These are phyloP conservation scores for Phycomyces blakesleeanus DNA, from an alignment of 192 early-diverging fungal genomes.

Conservation along the genomic window DNA sequence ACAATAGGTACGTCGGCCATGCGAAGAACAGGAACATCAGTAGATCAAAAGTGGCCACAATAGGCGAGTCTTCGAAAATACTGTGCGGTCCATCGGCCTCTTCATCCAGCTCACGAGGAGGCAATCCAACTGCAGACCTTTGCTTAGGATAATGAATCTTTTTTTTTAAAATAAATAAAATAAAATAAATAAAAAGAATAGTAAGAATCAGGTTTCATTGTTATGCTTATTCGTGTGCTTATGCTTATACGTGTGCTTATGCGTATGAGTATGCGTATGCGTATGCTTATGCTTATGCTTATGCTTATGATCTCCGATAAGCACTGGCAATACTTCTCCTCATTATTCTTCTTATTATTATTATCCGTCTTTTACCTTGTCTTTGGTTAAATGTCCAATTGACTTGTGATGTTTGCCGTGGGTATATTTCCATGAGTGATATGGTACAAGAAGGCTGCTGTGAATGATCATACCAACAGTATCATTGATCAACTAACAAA, in stretches of 20 bases:
- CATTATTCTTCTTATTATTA: too few species aligned
- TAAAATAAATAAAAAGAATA: too few species aligned
- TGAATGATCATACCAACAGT: slow-evolving; percentile 85
- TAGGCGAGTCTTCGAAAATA: slow-evolving; percentile 70
- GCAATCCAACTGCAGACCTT: slow-evolving; percentile 53
- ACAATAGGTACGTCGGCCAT: slow-evolving; percentile 83
- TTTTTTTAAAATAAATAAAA: too few species aligned
- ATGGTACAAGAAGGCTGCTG: slow-evolving; percentile 84
- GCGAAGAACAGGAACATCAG: slow-evolving; percentile 68
- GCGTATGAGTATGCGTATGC: too few species aligned
- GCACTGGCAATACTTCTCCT: too few species aligned
- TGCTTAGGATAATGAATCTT: slow-evolving; percentile 70
- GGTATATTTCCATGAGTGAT: slow-evolving; percentile 86
- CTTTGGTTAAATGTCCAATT: slow-evolving; percentile 82
- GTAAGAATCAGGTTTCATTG: too few species aligned
- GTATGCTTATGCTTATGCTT: too few species aligned
- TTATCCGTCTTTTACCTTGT: too few species aligned
- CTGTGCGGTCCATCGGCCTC: slow-evolving; percentile 28
- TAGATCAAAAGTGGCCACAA: slow-evolving; percentile 60
- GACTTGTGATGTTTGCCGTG: slow-evolving; percentile 92
- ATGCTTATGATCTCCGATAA: too few species aligned
- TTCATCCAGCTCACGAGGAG: slow-evolving; percentile 39
- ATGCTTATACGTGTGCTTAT: too few species aligned
- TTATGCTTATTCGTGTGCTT: too few species aligned
- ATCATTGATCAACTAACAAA: slow-evolving; percentile 65